phyloP scores from a whole-genome alignment of 495 filamentous ascomycete genomes.

The Neurospora pannonica region DNA sequence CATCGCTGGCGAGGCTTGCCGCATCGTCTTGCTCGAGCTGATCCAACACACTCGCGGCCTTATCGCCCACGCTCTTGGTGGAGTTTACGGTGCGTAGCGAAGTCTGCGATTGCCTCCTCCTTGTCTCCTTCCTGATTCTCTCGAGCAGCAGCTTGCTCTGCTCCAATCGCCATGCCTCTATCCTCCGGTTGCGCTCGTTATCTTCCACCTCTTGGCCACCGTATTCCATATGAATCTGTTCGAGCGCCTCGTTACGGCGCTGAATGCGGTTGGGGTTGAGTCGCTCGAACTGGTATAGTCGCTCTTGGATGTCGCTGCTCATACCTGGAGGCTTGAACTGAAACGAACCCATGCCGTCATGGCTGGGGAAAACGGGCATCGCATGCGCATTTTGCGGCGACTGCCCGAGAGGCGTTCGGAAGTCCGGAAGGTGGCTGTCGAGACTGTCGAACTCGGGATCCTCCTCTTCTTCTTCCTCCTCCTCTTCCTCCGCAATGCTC shows the following conservation, averaged over 20 bases:
- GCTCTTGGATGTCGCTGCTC: conserved; percentile 54
- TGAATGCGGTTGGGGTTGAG: conserved; percentile 67
- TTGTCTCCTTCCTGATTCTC: conserved; percentile 79
- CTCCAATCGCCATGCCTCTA: conserved; percentile 87
- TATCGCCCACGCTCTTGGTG: conserved; percentile 8
- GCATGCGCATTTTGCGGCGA: conserved; percentile 16
- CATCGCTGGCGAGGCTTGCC: conserved; percentile 17
- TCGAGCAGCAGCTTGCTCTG: conserved; percentile 78
- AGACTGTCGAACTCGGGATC: conserved; percentile 83
- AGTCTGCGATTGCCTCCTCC: conserved; percentile 44
- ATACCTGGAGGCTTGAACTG: conserved; percentile 32
- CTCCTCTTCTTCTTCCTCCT: conserved; percentile 26
- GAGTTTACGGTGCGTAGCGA: conserved; percentile 6
- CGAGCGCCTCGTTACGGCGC: conserved; percentile 53
- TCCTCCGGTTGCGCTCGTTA: conserved; percentile 64
- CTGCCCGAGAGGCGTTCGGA: conserved; percentile 49
- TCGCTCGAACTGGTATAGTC: conserved; percentile 76
- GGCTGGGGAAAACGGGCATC: conserved; percentile 65
- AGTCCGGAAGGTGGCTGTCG: conserved; percentile 80
- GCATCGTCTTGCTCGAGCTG: conserved; percentile 23
- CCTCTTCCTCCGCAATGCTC: conserved; percentile 46
- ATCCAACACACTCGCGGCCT: conserved; percentile 13
- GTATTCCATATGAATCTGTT: conserved; percentile 39
- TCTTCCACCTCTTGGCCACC: conserved; percentile 51
- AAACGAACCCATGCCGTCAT: conserved; percentile 88